Evolutionary conservation across 2,329 filamentous ascomycete genomes (phyloP).

Genomic region (Didymella pomorum): DNA sequence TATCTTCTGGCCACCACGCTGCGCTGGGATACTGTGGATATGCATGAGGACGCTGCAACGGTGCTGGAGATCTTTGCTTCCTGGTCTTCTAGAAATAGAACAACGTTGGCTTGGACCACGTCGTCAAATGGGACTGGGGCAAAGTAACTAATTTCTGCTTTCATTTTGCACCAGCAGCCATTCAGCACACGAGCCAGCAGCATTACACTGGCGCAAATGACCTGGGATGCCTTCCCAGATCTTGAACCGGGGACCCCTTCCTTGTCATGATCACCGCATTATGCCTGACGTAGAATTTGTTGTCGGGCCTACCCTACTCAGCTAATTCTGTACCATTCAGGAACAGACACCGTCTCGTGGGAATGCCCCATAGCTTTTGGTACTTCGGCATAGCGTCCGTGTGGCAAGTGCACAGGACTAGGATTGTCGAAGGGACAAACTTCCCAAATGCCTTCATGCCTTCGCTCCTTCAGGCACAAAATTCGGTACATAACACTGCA

Average conservation of each 20-base stretch:
- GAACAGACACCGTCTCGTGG: slow-evolving; percentile 55
- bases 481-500: slow-evolving; percentile 51
- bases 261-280: slow-evolving; percentile 55
- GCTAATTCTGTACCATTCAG: slow-evolving; percentile 53
- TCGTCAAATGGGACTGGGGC: slow-evolving; percentile 26
- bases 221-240: slow-evolving; percentile 49
- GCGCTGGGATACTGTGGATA: slow-evolving; percentile 40
- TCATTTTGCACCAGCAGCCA: slow-evolving; percentile 53
- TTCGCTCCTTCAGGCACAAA: slow-evolving; percentile 47
- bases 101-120: slow-evolving; percentile 43
- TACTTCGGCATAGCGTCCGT: slow-evolving; percentile 53
- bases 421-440: slow-evolving; percentile 48
- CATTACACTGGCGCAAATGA: slow-evolving; percentile 49
- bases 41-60: slow-evolving; percentile 50
- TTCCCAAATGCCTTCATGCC: slow-evolving; percentile 52
- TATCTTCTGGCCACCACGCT: slow-evolving; percentile 48
- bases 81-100: slow-evolving; percentile 54
- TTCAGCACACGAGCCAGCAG: slow-evolving; percentile 50
- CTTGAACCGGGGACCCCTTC: slow-evolving; percentile 48
- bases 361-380: slow-evolving; percentile 48
- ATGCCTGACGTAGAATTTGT: slow-evolving; percentile 55
- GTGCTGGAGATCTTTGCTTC: slow-evolving; percentile 52
- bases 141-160: slow-evolving; percentile 43
- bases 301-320: slow-evolving; percentile 53
- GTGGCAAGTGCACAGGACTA: slow-evolving; percentile 54